phyloP scores from a whole-genome alignment of 23 red algal genomes.

The Gracilaria domingensis region DNA sequence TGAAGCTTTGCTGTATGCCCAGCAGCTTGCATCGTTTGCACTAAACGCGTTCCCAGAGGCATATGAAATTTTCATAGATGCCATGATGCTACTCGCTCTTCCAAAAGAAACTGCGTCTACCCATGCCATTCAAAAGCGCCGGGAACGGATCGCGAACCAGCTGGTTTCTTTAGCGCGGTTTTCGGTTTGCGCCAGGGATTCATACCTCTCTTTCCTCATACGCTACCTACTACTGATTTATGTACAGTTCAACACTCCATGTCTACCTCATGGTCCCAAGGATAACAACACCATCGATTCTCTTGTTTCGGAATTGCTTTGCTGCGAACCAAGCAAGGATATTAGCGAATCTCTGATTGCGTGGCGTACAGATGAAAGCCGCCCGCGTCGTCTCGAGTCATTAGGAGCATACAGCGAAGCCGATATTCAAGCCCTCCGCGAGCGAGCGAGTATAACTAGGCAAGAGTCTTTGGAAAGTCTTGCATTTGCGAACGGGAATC shows the following conservation, averaged over 20 bases:
- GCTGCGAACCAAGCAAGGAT: not conserved
- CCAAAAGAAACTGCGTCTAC: slow-evolving; percentile 28
- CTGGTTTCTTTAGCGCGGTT: slow-evolving; percentile 45
- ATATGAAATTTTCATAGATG: slow-evolving; percentile 45
- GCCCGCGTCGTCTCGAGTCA: slow-evolving; percentile 8
- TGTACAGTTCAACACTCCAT: slow-evolving; percentile 53
- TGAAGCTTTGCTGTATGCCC: slow-evolving; percentile 41
- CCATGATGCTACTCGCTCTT: slow-evolving; percentile 59
- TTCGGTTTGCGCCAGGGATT: slow-evolving; percentile 45
- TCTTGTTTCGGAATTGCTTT: slow-evolving; percentile 36
- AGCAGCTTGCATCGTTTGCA: slow-evolving; percentile 59
- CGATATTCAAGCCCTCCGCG: slow-evolving; percentile 61
- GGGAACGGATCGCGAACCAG: slow-evolving; percentile 37
- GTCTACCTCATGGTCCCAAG: not conserved
- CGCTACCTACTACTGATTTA: slow-evolving; percentile 64
- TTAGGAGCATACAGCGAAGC: slow-evolving; percentile 9
- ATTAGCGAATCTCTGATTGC: not conserved
- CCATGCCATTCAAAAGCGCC: slow-evolving; percentile 34
- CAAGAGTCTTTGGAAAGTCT: slow-evolving; percentile 63
- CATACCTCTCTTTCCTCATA: slow-evolving; percentile 53
- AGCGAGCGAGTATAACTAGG: slow-evolving; percentile 55
- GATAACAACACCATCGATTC: not conserved
- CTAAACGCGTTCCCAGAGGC: slow-evolving; percentile 68
- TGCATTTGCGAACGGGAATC: slow-evolving; percentile 52
- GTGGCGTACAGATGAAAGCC: slow-evolving; percentile 50